These are phyloP conservation scores for Pigoraptor vietnamica DNA, from an alignment of 78 protist genomes.

Conservation along the genomic window DNA sequence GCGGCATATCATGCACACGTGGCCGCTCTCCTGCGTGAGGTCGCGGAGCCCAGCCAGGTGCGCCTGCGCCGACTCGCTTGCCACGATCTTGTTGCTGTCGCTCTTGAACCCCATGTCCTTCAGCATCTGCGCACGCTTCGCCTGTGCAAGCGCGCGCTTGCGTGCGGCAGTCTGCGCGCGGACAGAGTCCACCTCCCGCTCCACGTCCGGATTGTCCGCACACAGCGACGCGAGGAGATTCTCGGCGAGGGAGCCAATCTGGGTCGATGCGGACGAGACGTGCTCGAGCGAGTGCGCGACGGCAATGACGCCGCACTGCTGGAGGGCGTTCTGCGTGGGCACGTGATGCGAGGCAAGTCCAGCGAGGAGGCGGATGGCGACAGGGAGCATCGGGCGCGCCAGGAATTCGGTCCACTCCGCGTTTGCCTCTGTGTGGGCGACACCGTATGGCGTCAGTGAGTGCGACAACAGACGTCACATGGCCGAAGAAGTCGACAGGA, in stretches of 20 bases:
- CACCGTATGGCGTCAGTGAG: no score
- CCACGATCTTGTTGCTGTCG: background rate
- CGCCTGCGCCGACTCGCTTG: background rate
- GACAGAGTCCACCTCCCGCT: constrained; percentile 11
- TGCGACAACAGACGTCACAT: no score
- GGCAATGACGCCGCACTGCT: constrained; percentile 1
- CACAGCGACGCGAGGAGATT: constrained; percentile 39
- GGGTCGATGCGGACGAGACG: constrained; percentile 12
- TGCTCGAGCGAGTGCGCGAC: constrained; percentile 56
- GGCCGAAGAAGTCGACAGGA: no score
- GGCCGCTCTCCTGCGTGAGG: constrained; percentile 63
- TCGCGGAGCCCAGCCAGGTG: constrained; percentile 28
- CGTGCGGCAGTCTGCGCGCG: constrained; percentile 31
- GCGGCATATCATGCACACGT: constrained; percentile 71
- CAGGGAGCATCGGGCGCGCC: constrained; percentile 53
- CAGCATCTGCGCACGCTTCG: constrained; percentile 46
- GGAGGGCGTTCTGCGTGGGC: constrained; percentile 35
- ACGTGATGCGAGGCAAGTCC: constrained; percentile 47
- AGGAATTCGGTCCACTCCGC: constrained; percentile 49
- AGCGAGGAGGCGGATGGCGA: constrained; percentile 42
- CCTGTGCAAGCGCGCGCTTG: constrained; percentile 53
- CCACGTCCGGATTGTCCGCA: constrained; percentile 20
- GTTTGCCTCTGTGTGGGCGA: background rate
- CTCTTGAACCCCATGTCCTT: constrained; percentile 34
- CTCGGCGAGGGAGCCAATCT: constrained; percentile 58